These are phyloP conservation scores for Collybia sordida DNA, from an alignment of 768 basidiomycete genomes.

Conservation along the genomic window DNA sequence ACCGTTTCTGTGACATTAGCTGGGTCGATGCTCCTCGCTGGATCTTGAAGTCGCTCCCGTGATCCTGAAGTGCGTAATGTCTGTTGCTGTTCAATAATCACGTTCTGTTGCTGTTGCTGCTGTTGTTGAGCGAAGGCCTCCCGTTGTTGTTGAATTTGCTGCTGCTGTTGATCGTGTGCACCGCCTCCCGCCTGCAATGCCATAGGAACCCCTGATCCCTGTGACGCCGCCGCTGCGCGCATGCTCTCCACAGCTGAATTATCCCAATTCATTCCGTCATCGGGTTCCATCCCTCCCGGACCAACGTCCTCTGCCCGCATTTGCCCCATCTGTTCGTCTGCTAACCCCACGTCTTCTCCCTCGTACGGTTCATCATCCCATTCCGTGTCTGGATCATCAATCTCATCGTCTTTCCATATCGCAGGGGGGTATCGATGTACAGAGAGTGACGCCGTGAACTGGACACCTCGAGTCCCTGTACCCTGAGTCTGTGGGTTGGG, in stretches of 20 bases:
- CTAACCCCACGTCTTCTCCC: constrained; percentile 66
- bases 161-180: constrained; percentile 28
- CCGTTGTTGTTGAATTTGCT: constrained; percentile 27
- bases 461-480: constrained; percentile 50
- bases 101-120: constrained; percentile 30
- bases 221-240: constrained; percentile 29
- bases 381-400: constrained; percentile 62
- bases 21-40: constrained; percentile 52
- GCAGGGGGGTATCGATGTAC: constrained; percentile 80
- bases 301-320: constrained; percentile 30
- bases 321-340: constrained; percentile 47
- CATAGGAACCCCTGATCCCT: constrained; percentile 28
- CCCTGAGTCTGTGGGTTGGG: constrained; percentile 38
- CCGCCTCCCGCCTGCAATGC: constrained; percentile 32
- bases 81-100: constrained; percentile 29
- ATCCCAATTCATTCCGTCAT: constrained; percentile 91
- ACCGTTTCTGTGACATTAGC: constrained; percentile 71
- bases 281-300: constrained; percentile 55
- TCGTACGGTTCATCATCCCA: constrained; percentile 72
- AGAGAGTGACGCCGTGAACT: constrained; percentile 67
- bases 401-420: constrained; percentile 78
- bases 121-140: constrained; percentile 22
- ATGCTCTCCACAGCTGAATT: constrained; percentile 60
- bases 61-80: constrained; percentile 44
- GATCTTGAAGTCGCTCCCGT: constrained; percentile 43